Base-by-base conservation (phyloP, 1,284 basidiomycete genomes). In the Sphagnurus paluster region DNA sequence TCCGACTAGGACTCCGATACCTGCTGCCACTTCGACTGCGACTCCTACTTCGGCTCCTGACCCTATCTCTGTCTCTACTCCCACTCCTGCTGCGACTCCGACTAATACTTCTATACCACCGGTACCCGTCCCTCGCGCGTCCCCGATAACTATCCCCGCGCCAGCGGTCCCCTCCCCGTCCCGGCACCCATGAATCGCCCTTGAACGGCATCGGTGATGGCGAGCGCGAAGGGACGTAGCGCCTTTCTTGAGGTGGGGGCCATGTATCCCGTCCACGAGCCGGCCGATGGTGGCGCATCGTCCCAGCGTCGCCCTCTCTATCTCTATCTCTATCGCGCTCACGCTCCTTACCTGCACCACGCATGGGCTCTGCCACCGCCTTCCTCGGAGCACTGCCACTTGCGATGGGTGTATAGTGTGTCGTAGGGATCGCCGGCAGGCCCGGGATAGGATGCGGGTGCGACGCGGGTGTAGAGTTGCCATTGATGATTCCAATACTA, bases 41-140 rank as follows among this genome's bases (percentile, higher is more conserved):
- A 42, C 51, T 80, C 72, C 51, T 68, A 30, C 41, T 42, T 17
- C 19, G 11, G 37, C 48, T 53, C 46, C 8, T 38, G 6, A 44
- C 82, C 79, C 2, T 39, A 30, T 28, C 47, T 37, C 21, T 17
- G 14, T 32, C 44, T 30, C 19, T 11, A 21, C 17, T 24, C 25
- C 3, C 24, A 14, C 14, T 7, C 8, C 36, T 1, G 24, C 39
- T 52, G 70, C 72, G 23, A 56, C 57, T 34, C 60, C 61, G 21
- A 26, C 54, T 57, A 45, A 56, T 44, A 26, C 25, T 26, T 11
- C 25, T 6, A 26, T 11, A 13, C 30, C 30, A n/a, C n/a, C n/a
- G n/a, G n/a, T 14, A n/a, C 30, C 13, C 6, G 13, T 32, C 10
- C 14, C 41, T 57, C 56, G 61, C 35, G 35, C n/a, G n/a, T n/a